Evolutionary conservation across 106 monocot species (phyloP), one percentile per base, ranked within the genome.

Genomic region (Platanthera guangdongensis): DNA sequence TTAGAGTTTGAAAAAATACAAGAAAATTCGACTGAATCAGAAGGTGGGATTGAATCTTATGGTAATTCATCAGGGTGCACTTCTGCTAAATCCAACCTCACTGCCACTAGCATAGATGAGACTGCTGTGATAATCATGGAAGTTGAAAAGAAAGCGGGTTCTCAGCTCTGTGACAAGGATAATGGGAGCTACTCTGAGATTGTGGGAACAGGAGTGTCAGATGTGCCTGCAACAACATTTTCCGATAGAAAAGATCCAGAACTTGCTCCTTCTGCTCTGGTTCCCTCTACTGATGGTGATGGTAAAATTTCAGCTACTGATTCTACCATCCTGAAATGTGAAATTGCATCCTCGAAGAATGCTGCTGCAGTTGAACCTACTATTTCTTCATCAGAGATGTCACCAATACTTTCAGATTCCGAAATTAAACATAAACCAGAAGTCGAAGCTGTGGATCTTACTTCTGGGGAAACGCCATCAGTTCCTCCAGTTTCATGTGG

Each of bases 401-500:
- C 51, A 9, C 0, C 53, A 46, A 14, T 15, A 30, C 47, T 71
- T 28, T 6, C 45, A 64, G 68, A 19, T 10, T 65, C 71, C 71
- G 83, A 68, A 63, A 68, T 19, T 53, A 71, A 52, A 51, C 8
- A 68, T 14, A 77, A 77, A 18, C 10, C 9, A 8, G 81, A 57
- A 70, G 72, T 25, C 45, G 74, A 73, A 22, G 68, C 22, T 57
- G 8, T 10, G 9, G 81, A 90, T 39, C 6, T 53, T 22, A 55
- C 19, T 47, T 84, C 9, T 18, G 8, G 7, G 46, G 39, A 72
- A 30, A 48, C 59, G 52, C 51, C 77, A 25, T 9, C 19, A 74
- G n/a, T 71, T 22, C 63, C 50, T 21, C 71, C 82, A 52, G 80
- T 47, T n/a, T 54, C 59, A 4, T 81, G 74, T 77, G 85, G 85